Base-by-base conservation (phyloP, 2,329 filamentous ascomycete genomes). In the Eutypella sp. region DNA sequence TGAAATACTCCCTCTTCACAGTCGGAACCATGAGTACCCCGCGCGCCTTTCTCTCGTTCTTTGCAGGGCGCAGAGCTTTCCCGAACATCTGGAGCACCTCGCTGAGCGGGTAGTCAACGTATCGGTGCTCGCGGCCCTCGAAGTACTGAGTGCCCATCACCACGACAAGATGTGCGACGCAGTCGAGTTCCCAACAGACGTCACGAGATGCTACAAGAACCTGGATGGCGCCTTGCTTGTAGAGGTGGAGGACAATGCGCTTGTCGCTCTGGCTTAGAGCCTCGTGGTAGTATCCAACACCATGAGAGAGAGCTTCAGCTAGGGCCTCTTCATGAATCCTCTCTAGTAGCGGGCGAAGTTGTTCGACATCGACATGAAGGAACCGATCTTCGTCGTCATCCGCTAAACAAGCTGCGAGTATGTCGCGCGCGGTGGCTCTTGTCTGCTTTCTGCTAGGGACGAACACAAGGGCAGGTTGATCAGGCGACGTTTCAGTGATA, bases 121-220 rank as follows among this genome's bases (percentile, higher is more conserved):
- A 99, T 50, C 95, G 85, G 66, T 99, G 95, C 67, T 99, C 92
- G 42, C 90, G 85, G 6, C 93, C 93, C 60, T 99, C 93, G 55
- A 92, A 99, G 69, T 91, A 96, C 61, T 99, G 93, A 1, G 95
- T 99, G 15, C 91, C 91, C 91, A 99, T 97, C 25, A 99, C 84
- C 40, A 99, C 80, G 13, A 97, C 91, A 13, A 99, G 75, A 63
- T 97, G 91, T 4, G 92, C 91, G 2, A 81, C 89, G 61, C 83
- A 84, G 53, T 95, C 84, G 44, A 99, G 74, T 68, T 97, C 92
- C 92, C 93, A 99, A 69, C 91, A 96, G 41, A 93, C 90, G 68
- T 99, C 92, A 44, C 93, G 82, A 46, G 79, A 82, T 20, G 78
- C 79, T 41, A 82, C 71, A 57, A 96, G 74, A 2, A 96, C 85